Base-by-base conservation (phyloP, 495 filamentous ascomycete species). In the Podospora appendiculata region DNA sequence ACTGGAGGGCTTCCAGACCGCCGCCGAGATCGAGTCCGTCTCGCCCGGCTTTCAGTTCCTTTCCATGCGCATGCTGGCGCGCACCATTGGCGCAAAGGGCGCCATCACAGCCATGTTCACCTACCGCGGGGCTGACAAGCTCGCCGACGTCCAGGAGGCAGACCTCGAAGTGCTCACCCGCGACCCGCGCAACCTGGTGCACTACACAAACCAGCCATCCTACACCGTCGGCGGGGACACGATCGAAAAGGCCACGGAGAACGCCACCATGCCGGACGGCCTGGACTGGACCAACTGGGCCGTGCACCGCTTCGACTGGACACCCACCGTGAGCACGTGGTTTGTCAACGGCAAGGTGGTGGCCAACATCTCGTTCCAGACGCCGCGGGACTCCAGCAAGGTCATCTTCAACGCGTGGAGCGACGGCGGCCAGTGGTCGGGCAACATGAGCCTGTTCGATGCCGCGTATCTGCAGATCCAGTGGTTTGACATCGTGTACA, bases 171-270 rank as follows among this genome's bases (percentile, higher is more conserved):
- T 89, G 52, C 73, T 86, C 13, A 88, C 85, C 0, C 66, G 65
- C 2, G 84, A 83, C 51, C 74, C 79, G 0, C 60, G 63, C 3
- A 62, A 78, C 47, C 69, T 70, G 5, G 70, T 87, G 16, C 83
- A 83, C 56, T 89, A 85, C 66, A 87, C 85, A 38, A 91, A 91
- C 60, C 87, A 91, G 60, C 87, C 87, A 0, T 77, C 69, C 4
- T 66, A 65, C 53, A 69, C 56, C 40, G 55, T 61, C 10, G 48
- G 57, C 2, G 82, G 80, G n/a, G 67, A 75, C 18, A 63, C 70
- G 13, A 62, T 77, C 7, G 45, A 62, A 6, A 64, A 69, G n/a
- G 71, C 79, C 6, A 77, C 73, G 0, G 51, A 58, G 10, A 78
- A 79, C 56, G 63, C 58, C 34, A 78, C 74, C 32, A 64, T 76